Percentiles rank a stretch among this genome's conserved stretches.
Evolutionary conservation across 2,329 filamentous ascomycete species (phyloP).

Genomic region (Trichoderma afroharzianum): DNA sequence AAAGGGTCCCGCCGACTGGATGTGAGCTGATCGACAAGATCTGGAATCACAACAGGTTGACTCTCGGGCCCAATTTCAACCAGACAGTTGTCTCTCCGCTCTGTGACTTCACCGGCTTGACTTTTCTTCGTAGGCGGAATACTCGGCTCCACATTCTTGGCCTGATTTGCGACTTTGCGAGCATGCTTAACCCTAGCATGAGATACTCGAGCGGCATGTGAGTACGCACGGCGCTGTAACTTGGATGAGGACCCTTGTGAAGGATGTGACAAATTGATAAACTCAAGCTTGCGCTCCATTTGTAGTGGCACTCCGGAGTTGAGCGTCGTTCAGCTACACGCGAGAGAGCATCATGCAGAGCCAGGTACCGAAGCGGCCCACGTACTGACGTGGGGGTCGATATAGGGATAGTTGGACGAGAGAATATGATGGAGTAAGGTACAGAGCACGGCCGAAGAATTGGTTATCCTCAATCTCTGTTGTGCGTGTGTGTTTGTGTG

Average conservation of each 20-base stretch:
- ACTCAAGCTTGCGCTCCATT: neutral
- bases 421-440: neutral
- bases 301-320: neutral
- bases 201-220: neutral
- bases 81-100: neutral
- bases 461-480: neutral
- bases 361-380: neutral
- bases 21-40: neutral
- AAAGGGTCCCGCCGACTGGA: neutral
- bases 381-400: neutral
- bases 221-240: neutral
- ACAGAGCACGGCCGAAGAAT: neutral
- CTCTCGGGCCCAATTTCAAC: no score
- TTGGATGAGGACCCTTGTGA: neutral
- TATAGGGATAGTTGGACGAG: neutral
- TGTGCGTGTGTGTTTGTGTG: neutral
- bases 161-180: neutral
- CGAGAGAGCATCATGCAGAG: neutral
- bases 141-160: neutral
- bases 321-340: neutral
- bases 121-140: neutral
- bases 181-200: conserved; percentile 1
- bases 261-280: neutral
- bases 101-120: neutral
- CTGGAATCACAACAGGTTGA: neutral